A percentile compares a stretch with the other conserved stretches of the same genome.
Evolutionary conservation across 148 eudicot genomes (phyloP).

Genomic region (Rheum nobile): DNA sequence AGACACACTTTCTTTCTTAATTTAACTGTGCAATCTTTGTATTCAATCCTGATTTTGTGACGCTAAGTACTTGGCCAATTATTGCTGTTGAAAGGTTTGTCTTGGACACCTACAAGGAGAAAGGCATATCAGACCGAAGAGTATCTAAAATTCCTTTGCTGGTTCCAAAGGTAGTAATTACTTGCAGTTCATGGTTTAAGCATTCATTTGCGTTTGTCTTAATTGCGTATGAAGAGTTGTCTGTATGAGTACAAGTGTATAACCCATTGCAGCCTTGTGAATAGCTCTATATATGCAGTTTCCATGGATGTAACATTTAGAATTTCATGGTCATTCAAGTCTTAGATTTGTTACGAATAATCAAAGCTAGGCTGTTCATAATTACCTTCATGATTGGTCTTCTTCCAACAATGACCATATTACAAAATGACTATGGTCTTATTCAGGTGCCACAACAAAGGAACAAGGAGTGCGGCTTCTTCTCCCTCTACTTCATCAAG

Average conservation of each 20-base stretch:
- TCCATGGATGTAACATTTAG: neutral
- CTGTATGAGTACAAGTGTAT: too few relatives aligned
- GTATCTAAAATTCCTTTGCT: conserved; percentile 36
- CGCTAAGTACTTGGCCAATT: neutral
- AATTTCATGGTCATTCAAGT: neutral
- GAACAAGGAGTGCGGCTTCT: conserved; percentile 39
- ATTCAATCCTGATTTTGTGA: neutral
- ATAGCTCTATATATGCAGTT: too few relatives aligned
- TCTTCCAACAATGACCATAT: neutral
- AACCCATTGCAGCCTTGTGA: too few relatives aligned
- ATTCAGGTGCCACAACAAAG: conserved; percentile 66
- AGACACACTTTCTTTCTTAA: neutral
- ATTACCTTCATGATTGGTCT: too few relatives aligned
- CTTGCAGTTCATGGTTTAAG: neutral
- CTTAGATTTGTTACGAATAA: neutral
- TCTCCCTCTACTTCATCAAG: conserved; percentile 47
- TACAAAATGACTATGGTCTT: neutral
- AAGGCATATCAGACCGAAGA: conserved; percentile 26
- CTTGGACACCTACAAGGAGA: conserved; percentile 34
- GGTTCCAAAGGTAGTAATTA: conserved; percentile 46
- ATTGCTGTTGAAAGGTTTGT: conserved; percentile 36
- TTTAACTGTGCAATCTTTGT: neutral
- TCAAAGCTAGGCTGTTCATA: neutral
- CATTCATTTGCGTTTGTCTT: neutral
- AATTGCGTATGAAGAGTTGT: too few relatives aligned